Conservation (phyloP, 192 early-diverging fungal genomes). For the Umbelopsis sp. region DNA sequence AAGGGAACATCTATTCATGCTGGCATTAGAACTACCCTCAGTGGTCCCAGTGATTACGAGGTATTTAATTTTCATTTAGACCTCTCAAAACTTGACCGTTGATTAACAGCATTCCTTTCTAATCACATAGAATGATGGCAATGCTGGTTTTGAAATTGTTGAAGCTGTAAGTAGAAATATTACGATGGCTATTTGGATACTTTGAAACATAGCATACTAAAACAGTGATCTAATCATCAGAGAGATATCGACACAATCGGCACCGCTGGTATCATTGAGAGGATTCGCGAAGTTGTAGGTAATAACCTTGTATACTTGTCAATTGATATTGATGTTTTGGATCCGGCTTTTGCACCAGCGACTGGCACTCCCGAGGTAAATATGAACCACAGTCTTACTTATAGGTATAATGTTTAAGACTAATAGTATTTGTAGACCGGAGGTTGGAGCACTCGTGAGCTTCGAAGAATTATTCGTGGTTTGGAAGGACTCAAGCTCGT, state of each 20-base stretch:
- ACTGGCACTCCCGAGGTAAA: neutral
- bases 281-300: constrained; percentile 27
- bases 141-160: constrained; percentile 32
- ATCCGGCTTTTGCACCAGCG: constrained; percentile 36
- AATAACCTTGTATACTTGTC: constrained; percentile 32
- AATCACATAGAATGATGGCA: constrained; percentile 21
- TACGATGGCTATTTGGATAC: too few species aligned
- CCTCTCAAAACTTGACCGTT: too few species aligned
- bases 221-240: neutral
- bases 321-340: constrained; percentile 39
- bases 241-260: constrained; percentile 34
- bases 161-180: constrained; percentile 16
- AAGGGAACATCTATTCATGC: constrained; percentile 33
- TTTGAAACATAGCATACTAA: too few species aligned
- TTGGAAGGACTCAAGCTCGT: constrained; percentile 37
- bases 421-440: constrained; percentile 31
- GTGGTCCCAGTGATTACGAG: constrained; percentile 24
- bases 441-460: constrained; percentile 33
- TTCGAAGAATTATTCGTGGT: constrained; percentile 32
- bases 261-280: constrained; percentile 35
- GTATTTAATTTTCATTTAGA: neutral
- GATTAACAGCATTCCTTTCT: neutral
- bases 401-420: neutral
- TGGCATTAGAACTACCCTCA: constrained; percentile 30
- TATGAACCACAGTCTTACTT: neutral